Conservation (phyloP, 2,329 filamentous ascomycete genomes). For the Penicillium thymicola region DNA sequence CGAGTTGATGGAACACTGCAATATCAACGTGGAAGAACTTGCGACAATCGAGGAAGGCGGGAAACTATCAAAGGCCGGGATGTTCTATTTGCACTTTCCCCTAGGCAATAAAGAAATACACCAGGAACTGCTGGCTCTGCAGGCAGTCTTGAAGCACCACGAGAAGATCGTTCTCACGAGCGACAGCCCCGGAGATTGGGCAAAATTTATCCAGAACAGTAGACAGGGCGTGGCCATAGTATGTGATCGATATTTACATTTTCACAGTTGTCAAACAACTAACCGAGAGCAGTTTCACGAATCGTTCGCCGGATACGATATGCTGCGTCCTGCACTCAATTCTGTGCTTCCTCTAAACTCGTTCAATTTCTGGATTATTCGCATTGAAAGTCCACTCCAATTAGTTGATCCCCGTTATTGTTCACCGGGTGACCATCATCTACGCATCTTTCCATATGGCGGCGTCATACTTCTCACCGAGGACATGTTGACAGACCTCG, state of each 20-base stretch:
- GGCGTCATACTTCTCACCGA: slow-evolving; percentile 41
- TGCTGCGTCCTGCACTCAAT: slow-evolving; percentile 25
- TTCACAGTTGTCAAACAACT: not conserved
- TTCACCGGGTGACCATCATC: slow-evolving; percentile 19
- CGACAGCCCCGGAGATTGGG: slow-evolving; percentile 33
- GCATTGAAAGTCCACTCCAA: slow-evolving; percentile 27
- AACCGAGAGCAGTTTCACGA: slow-evolving; percentile 36
- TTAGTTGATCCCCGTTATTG: slow-evolving; percentile 15
- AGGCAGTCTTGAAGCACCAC: slow-evolving; percentile 26
- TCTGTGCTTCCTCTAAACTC: slow-evolving; percentile 20
- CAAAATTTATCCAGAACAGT: slow-evolving; percentile 30
- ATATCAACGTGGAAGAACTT: slow-evolving; percentile 30
- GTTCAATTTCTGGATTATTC: slow-evolving; percentile 38
- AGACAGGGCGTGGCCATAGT: slow-evolving; percentile 35
- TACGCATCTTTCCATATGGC: slow-evolving; percentile 40
- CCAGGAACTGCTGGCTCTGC: slow-evolving; percentile 27
- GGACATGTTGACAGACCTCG: slow-evolving; percentile 32
- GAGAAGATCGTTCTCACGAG: slow-evolving; percentile 30
- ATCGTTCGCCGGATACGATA: slow-evolving; percentile 30
- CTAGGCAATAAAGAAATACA: slow-evolving; percentile 12
- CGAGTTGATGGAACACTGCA: slow-evolving; percentile 12
- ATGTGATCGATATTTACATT: slow-evolving; percentile 12
- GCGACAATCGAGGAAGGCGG: slow-evolving; percentile 18
- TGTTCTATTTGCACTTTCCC: slow-evolving; percentile 39
- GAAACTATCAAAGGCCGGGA: slow-evolving; percentile 18